Conservation (phyloP, 495 filamentous ascomycete species). For the Rusavskia elegans region DNA sequence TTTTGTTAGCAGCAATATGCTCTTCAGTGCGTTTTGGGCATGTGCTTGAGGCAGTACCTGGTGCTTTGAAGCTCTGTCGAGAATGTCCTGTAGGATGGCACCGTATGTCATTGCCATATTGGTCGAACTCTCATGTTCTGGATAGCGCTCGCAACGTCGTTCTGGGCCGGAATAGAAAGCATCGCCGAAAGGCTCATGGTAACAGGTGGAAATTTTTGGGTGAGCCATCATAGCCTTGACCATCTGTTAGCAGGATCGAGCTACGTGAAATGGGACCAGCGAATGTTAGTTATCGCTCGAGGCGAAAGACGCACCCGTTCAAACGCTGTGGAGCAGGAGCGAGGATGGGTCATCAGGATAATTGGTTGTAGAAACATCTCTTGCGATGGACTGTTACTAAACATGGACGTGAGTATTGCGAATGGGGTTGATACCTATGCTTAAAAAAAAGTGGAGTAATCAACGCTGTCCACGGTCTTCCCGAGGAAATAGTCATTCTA, state of each 20-base stretch:
- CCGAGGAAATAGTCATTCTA: too few relatives aligned
- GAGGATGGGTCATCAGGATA: slow-evolving; percentile 1
- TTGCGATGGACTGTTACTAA: too few relatives aligned
- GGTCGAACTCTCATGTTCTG: background rate
- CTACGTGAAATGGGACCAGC: too few relatives aligned
- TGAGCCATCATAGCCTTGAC: background rate
- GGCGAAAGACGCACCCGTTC: background rate
- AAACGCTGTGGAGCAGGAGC: slow-evolving; percentile 5
- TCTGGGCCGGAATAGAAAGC: slow-evolving; percentile 5
- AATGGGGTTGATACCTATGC: too few relatives aligned
- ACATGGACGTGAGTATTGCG: too few relatives aligned
- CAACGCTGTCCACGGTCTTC: too few relatives aligned
- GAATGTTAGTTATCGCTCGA: too few relatives aligned
- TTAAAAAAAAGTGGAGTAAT: too few relatives aligned
- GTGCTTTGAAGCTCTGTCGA: background rate
- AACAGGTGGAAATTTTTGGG: background rate
- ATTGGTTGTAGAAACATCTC: background rate
- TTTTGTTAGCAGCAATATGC: background rate
- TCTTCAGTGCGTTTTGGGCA: background rate
- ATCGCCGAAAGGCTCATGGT: slow-evolving; percentile 5
- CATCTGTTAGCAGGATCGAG: background rate
- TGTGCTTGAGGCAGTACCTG: too few relatives aligned
- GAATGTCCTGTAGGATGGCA: background rate
- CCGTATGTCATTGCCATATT: background rate
- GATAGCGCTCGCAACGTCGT: background rate